Percentiles rank a stretch among this genome's conserved stretches.
These are phyloP conservation scores for Coemansia sp. DNA, from an alignment of 371 early-diverging fungal genomes.

Conservation along the genomic window DNA sequence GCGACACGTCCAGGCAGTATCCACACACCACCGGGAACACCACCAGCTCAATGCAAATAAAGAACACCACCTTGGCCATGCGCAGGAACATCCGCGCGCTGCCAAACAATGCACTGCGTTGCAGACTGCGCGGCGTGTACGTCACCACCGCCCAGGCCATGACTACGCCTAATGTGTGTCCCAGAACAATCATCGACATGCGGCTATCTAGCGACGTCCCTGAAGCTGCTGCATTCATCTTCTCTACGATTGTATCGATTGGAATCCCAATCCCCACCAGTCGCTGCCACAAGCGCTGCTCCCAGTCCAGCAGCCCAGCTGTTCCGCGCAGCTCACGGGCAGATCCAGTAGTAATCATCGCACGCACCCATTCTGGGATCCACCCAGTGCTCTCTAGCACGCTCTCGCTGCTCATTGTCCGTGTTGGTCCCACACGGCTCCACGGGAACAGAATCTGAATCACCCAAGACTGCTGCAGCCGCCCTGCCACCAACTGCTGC, in stretches of 20 bases:
- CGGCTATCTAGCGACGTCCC: slow-evolving; percentile 49
- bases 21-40: slow-evolving; percentile 90
- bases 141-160: slow-evolving; percentile 33
- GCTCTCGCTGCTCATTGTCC: not conserved
- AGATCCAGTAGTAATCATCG: not conserved
- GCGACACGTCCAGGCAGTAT: slow-evolving; percentile 70
- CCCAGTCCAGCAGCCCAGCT: slow-evolving; percentile 11
- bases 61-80: slow-evolving; percentile 67
- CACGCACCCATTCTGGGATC: not conserved
- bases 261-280: slow-evolving; percentile 32
- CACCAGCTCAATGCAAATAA: slow-evolving; percentile 79
- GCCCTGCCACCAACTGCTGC: slow-evolving; percentile 3
- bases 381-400: not conserved
- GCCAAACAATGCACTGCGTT: slow-evolving; percentile 18
- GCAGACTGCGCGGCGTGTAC: slow-evolving; percentile 23
- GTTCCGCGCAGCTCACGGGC: slow-evolving; percentile 2
- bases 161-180: slow-evolving; percentile 44
- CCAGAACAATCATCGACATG: slow-evolving; percentile 44
- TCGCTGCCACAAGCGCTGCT: slow-evolving; percentile 30
- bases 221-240: slow-evolving; percentile 11
- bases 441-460: slow-evolving; percentile 36
- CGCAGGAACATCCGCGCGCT: slow-evolving; percentile 20
- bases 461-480: slow-evolving; percentile 31
- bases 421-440: slow-evolving; percentile 9
- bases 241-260: slow-evolving; percentile 10